A percentile compares a stretch with the other conserved stretches of the same genome.
Conservation (phyloP, 441 rosid species). For the Gossypium davidsonii region DNA sequence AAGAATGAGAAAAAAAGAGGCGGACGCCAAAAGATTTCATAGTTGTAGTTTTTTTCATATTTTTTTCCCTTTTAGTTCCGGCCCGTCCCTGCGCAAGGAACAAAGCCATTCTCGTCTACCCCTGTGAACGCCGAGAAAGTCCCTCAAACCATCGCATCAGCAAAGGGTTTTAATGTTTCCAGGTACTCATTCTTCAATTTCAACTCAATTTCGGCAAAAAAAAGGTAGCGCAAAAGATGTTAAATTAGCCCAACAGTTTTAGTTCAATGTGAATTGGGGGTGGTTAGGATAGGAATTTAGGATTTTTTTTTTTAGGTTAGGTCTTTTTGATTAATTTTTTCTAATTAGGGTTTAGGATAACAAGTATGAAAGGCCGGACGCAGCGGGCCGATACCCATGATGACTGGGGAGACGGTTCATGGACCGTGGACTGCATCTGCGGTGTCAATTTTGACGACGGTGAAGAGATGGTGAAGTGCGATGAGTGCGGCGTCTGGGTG, state of each 20-base stretch:
- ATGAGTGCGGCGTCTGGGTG: constrained; percentile 97
- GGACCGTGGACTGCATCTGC: constrained; percentile 97
- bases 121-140: neutral
- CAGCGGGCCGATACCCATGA: constrained; percentile 69
- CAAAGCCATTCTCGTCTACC: neutral
- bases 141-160: neutral
- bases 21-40: constrained; percentile 24
- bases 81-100: neutral
- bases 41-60: neutral
- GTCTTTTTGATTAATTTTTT: neutral
- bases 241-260: neutral
- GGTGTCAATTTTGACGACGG: constrained; percentile 96
- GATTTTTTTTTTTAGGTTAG: constrained; percentile 5
- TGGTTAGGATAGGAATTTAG: neutral
- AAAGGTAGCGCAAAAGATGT: neutral
- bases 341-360: constrained; percentile 5
- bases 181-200: constrained; percentile 14
- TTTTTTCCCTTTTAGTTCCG: constrained; percentile 20
- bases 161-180: neutral
- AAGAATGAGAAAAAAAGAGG: neutral
- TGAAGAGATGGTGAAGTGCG: constrained; percentile 98
- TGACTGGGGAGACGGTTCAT: constrained; percentile 93
- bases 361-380: constrained; percentile 52
- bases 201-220: constrained; percentile 1
- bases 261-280: constrained; percentile 9